Percentiles rank a stretch among this genome's conserved stretches.
Conservation (phyloP, 2,329 filamentous ascomycete genomes). For the Alternaria infectoria region DNA sequence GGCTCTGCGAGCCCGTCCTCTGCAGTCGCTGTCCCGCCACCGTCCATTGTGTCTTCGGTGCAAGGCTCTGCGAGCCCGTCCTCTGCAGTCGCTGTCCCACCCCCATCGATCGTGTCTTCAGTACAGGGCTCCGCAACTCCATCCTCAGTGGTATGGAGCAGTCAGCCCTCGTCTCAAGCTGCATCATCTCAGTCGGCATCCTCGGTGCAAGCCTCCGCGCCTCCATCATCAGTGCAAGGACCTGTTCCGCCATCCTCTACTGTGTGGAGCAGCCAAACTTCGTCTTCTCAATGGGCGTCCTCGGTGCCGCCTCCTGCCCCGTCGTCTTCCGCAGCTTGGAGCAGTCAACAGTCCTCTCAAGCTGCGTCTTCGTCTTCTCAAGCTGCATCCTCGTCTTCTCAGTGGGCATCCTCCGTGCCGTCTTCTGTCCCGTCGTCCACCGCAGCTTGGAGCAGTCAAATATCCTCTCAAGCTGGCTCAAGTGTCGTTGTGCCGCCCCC, state of each 20-base stretch:
- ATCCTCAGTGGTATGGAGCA: background rate
- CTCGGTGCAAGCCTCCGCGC: background rate
- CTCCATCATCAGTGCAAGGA: background rate
- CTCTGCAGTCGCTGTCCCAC: background rate
- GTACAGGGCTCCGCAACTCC: background rate
- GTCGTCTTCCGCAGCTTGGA: background rate
- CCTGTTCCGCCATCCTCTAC: background rate
- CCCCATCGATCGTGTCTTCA: background rate
- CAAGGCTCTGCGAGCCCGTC: background rate
- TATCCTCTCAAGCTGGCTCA: background rate
- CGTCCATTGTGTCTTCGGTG: background rate
- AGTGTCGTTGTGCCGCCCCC: background rate
- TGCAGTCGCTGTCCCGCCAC: background rate
- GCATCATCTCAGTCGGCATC: background rate
- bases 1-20: background rate
- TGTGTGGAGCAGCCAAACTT: background rate
- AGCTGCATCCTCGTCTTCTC: background rate
- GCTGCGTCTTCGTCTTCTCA: background rate
- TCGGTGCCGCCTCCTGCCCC: background rate
- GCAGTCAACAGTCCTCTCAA: background rate
- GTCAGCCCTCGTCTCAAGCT: background rate
- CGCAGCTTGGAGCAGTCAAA: background rate
- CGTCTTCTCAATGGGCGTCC: background rate
- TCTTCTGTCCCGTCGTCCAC: background rate
- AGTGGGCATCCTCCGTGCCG: background rate